A percentile compares a stretch with the other conserved stretches of the same genome.
Evolutionary conservation across 1,139 yeast genomes (phyloP).

Genomic region (Kurtzmaniella quercitrusa): DNA sequence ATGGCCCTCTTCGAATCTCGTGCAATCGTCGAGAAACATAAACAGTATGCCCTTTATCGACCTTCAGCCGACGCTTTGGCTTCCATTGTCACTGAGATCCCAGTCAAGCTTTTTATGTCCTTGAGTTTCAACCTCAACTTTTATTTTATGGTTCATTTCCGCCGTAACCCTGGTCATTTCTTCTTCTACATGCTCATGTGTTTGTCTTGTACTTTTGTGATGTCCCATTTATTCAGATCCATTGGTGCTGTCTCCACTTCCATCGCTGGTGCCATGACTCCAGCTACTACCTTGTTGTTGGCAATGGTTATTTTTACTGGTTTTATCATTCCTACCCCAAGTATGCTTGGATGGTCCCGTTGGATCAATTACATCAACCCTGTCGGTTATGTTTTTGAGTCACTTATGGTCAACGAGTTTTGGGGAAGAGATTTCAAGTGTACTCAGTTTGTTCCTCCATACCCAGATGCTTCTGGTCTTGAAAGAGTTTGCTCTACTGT

Average conservation of each 20-base stretch:
- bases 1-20: slow-evolving; percentile 53
- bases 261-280: slow-evolving; percentile 57
- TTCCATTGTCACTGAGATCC: slow-evolving; percentile 53
- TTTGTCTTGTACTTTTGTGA: slow-evolving; percentile 44
- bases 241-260: slow-evolving; percentile 55
- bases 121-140: slow-evolving; percentile 42
- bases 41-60: slow-evolving; percentile 58
- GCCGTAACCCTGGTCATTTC: slow-evolving; percentile 56
- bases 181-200: slow-evolving; percentile 47
- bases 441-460: slow-evolving; percentile 37
- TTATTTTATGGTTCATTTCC: slow-evolving; percentile 56
- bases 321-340: slow-evolving; percentile 52
- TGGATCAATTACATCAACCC: slow-evolving; percentile 62
- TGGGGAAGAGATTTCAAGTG: slow-evolving; percentile 48
- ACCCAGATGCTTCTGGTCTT: slow-evolving; percentile 22
- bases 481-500: slow-evolving; percentile 57
- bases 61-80: slow-evolving; percentile 67
- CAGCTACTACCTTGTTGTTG: slow-evolving; percentile 53
- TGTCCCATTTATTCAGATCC: slow-evolving; percentile 57
- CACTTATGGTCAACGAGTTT: slow-evolving; percentile 53
- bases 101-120: slow-evolving; percentile 46
- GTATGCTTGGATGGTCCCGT: slow-evolving; percentile 61
- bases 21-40: slow-evolving; percentile 59
- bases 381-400: slow-evolving; percentile 51
- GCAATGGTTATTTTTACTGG: slow-evolving; percentile 56